A percentile compares a stretch with the other conserved stretches of the same genome.
Conservation (phyloP, 345 rosid species). For the Brassica cretica region DNA sequence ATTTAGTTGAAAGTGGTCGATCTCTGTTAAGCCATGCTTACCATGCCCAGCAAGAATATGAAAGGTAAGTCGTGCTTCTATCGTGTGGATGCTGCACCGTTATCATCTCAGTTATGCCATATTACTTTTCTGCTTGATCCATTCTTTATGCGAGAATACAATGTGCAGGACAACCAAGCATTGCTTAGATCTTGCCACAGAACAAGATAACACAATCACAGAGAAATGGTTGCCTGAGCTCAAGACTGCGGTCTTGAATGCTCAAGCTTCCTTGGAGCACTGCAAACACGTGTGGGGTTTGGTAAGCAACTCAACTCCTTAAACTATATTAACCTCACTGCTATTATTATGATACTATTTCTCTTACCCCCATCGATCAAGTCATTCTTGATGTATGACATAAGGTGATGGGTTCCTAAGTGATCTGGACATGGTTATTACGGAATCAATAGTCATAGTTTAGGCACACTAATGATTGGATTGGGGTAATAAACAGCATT, state of each 20-base stretch:
- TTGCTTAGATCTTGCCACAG: slow-evolving; percentile 72
- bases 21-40: slow-evolving; percentile 72
- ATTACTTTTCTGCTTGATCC: background rate
- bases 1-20: slow-evolving; percentile 87
- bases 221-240: slow-evolving; percentile 94
- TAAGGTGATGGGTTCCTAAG: background rate
- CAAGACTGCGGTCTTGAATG: slow-evolving; percentile 59
- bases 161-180: slow-evolving; percentile 66
- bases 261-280: slow-evolving; percentile 69
- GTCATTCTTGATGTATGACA: background rate
- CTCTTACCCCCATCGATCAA: background rate
- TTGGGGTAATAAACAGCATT: background rate
- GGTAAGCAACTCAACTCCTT: slow-evolving; percentile 52
- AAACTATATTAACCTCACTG: background rate
- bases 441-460: background rate
- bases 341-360: background rate
- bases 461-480: background rate
- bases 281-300: slow-evolving; percentile 76
- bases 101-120: background rate
- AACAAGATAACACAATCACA: slow-evolving; percentile 69
- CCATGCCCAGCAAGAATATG: slow-evolving; percentile 78
- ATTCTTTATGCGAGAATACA: slow-evolving; percentile 21
- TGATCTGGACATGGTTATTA: background rate
- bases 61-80: slow-evolving; percentile 50
- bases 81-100: background rate